Evolutionary conservation across 2,329 filamentous ascomycete species (phyloP), one percentile per base, ranked within the genome.

Genomic region (Curvularia lunata): DNA sequence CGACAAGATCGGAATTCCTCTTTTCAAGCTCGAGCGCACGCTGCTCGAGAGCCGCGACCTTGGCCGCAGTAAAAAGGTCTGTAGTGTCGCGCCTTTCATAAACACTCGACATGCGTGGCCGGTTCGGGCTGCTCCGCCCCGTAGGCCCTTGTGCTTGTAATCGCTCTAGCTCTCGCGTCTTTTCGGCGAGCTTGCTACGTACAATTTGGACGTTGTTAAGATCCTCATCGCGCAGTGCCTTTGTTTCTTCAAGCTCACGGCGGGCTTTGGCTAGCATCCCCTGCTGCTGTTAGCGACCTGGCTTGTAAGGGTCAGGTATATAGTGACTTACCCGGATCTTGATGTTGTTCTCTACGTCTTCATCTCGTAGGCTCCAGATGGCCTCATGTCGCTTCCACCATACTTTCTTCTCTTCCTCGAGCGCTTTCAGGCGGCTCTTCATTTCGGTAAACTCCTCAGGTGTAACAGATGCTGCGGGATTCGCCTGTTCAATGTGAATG

Each of bases 261-360:
- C 75, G 75, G 27, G 75, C 73, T 52, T 76, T 72, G 25, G 78
- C 78, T 16, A 80, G 70, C 16, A 79, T 56, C 19, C 70, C 72
- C 63, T 66, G 42, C 10, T 19, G 4, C 13, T 48, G 48, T 62
- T 56, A 62, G 59, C 23, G 12, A 41, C 19, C 10, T 9, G 19
- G 6, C n/a, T 47, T 37, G 21, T 13, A 25, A n/a, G 16, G 10
- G 7, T 5, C 7, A 7, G 9, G 23, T 2, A 10, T 43, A n/a
- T 27, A 7, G 9, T 32, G 10, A 58, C 63, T 58, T 61, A 66
- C 63, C 4, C 77, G 75, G 41, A 79, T 73, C 65, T 76, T 78
- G 63, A 79, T 77, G 59, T 79, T 75, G 58, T 80, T 80, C 49
- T 75, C 72, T 1, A 80, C 74, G 45, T 80, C 78, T 59, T 78